Evolutionary conservation across 345 rosid genomes (phyloP).

Genomic region (Brassica rapa): DNA sequence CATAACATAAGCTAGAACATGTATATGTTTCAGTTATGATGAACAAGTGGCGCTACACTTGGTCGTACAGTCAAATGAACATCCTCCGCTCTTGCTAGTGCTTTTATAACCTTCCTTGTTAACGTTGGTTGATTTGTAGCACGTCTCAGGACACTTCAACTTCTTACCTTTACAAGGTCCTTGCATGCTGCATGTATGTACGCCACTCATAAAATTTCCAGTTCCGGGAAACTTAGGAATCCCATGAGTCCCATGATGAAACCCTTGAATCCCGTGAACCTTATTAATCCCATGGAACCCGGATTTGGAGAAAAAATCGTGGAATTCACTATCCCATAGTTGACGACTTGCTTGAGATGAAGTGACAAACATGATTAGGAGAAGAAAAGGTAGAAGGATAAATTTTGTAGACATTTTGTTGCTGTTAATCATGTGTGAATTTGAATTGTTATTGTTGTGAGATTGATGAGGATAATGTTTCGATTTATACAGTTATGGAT

Average conservation of each 20-base stretch:
- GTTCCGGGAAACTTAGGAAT: neutral
- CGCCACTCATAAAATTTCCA: neutral
- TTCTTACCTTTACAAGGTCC: conserved; percentile 39
- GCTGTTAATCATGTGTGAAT: neutral
- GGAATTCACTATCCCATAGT: conserved; percentile 18
- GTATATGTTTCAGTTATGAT: neutral
- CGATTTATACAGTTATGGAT: neutral
- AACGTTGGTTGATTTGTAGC: conserved; percentile 32
- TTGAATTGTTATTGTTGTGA: conserved; percentile 16
- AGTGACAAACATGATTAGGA: conserved; percentile 21
- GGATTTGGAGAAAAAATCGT: neutral
- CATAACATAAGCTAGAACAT: neutral
- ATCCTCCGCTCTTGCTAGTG: conserved; percentile 33
- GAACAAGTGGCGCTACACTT: conserved; percentile 28
- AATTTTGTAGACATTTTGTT: conserved; percentile 27
- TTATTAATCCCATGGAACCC: conserved; percentile 1
- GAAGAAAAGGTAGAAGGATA: neutral
- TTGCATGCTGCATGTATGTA: conserved; percentile 7
- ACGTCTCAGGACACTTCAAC: conserved; percentile 18
- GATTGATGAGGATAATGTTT: conserved; percentile 9
- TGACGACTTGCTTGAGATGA: conserved; percentile 33
- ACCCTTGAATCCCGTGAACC: neutral
- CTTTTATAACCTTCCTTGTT: conserved; percentile 22
- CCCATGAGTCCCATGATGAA: conserved; percentile 7
- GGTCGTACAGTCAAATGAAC: conserved; percentile 31